Evolutionary conservation across 169 alveolate genomes (phyloP).

Genomic region (Cryptosporidium sp.): DNA sequence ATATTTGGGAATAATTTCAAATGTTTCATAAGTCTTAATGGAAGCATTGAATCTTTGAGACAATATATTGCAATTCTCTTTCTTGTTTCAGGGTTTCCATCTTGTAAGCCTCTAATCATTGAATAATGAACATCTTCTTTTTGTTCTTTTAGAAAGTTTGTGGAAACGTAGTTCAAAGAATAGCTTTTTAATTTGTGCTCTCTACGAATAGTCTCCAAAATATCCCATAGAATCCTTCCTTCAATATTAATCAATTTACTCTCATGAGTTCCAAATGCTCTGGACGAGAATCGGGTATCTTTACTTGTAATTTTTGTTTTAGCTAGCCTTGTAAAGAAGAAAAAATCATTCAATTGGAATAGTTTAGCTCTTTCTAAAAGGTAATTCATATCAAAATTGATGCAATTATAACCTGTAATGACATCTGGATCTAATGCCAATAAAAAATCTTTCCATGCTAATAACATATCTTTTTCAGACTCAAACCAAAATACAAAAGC

Average conservation of each 20-base stretch:
- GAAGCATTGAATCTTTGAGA: conserved; percentile 97
- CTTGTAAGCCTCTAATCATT: conserved; percentile 93
- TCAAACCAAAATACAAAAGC: conserved; percentile 88
- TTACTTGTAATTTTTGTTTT: conserved; percentile 66
- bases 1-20: conserved; percentile 95
- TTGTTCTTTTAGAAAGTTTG: conserved; percentile 96
- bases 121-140: conserved; percentile 99
- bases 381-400: conserved; percentile 97
- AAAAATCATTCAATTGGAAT: conserved; percentile 87
- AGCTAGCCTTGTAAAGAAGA: conserved; percentile 75
- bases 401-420: conserved; percentile 97
- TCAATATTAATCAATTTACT: conserved; percentile 92
- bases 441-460: conserved; percentile 90
- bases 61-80: conserved; percentile 99
- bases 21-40: conserved; percentile 95
- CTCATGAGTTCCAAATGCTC: conserved; percentile 93
- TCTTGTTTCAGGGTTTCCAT: conserved; percentile 94
- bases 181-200: conserved; percentile 97
- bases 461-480: conserved; percentile 87
- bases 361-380: conserved; percentile 93
- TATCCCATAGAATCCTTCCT: conserved; percentile 97
- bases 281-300: conserved; percentile 88
- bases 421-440: conserved; percentile 94
- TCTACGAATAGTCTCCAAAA: conserved; percentile 94
- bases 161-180: conserved; percentile 96